Evolutionary conservation across 495 filamentous ascomycete genomes (phyloP), one percentile per base, ranked within the genome.

Genomic region (Aspergillus sclerotiicarbonarius): DNA sequence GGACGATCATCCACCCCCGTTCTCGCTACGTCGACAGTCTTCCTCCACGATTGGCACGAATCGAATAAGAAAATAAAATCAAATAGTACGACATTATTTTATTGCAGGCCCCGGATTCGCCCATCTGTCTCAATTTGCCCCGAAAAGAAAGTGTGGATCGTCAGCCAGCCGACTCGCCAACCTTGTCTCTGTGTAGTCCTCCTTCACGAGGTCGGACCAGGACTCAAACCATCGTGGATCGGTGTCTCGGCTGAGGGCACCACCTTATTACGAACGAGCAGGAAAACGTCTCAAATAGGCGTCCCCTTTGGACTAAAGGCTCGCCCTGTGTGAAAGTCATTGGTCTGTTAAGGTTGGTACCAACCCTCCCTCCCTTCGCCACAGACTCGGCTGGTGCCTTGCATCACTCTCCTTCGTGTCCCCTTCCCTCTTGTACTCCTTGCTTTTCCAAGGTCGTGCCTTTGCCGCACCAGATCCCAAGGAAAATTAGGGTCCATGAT

Each of bases 211-310:
- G 37, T 37, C 56, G 37, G 56, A 67, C 47, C 56, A 59, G 61
- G 59, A 59, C 56, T 37, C 44, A 59, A 44, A 63, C 21, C 53
- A 59, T 55, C 64, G 64, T 67, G 64, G 61, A 67, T 60, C 64
- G 49, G 59, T 67, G 70, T 76, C 70, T 76, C 73, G 70, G 72
- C 67, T 71, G 66, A 70, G 58, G 54, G 64, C 65, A 67, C 71
- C 65, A 59, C 32, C 51, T 53, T 21, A 64, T 60, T 60, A 41
- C 59, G 55, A 25, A 49, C 53, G 59, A 61, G 53, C 49, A 58
- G 32, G 53, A 58, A 58, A 57, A 37, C 16, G 54, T 58, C 54
- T 58, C 49, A 56, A 48, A 47, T 31, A 44, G 32, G 57, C 48
- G 37, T 43, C 51, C 55, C 53, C 50, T 41, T 31, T 52, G 49